A percentile compares a stretch with the other conserved stretches of the same genome.
phyloP scores from a whole-genome alignment of 2,329 filamentous ascomycete species.

The Nannizziopsis arthrosporioides region DNA sequence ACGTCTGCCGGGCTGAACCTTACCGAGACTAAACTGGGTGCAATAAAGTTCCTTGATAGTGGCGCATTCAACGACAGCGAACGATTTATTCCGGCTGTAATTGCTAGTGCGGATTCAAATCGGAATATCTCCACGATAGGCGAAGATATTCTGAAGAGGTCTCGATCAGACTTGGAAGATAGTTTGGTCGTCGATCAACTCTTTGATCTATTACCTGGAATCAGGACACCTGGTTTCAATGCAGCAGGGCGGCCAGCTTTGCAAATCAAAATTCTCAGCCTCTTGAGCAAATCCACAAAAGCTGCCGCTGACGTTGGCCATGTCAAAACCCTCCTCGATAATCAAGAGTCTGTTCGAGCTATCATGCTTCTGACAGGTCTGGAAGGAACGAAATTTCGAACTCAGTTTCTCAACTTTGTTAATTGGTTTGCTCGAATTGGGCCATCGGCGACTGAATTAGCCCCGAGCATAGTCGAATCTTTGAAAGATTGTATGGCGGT shows the following conservation, averaged over 20 bases:
- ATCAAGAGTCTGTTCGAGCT: not conserved
- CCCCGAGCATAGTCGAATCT: conserved; percentile 54
- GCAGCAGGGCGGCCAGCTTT: conserved; percentile 53
- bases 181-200: conserved; percentile 50
- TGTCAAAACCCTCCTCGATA: conserved; percentile 1
- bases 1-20: conserved; percentile 52
- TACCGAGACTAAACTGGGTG: conserved; percentile 56
- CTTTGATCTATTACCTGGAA: conserved; percentile 61
- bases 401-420: conserved; percentile 73
- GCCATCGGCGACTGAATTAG: conserved; percentile 37
- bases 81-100: conserved; percentile 70
- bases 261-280: conserved; percentile 61
- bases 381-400: conserved; percentile 67
- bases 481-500: conserved; percentile 62
- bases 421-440: conserved; percentile 75
- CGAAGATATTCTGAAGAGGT: conserved; percentile 78
- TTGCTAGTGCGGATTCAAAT: conserved; percentile 71
- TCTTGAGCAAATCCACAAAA: conserved; percentile 59
- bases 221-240: conserved; percentile 32
- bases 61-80: conserved; percentile 76
- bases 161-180: conserved; percentile 57
- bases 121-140: conserved; percentile 65
- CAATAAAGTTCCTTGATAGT: conserved; percentile 63
- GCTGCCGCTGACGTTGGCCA: conserved; percentile 7
- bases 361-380: conserved; percentile 44